A percentile compares a stretch with the other conserved stretches of the same genome.
Conservation (phyloP, 108 stramenopile species). For the Pseudonitzschia multiseries region DNA sequence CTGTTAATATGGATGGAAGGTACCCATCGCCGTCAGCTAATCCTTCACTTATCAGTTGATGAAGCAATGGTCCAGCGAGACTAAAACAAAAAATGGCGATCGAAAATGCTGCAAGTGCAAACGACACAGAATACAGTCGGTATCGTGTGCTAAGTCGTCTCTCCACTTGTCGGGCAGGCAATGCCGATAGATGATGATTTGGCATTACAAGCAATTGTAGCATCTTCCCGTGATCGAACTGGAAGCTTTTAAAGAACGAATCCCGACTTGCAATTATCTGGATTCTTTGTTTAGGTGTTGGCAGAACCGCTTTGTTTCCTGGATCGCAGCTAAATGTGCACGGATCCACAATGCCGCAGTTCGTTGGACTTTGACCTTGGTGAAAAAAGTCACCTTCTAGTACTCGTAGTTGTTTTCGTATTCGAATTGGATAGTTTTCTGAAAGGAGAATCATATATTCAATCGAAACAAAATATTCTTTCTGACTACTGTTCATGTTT, state of each 20-base stretch:
- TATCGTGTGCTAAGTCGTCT: constrained; percentile 12
- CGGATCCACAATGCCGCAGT: background rate
- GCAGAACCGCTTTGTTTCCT: background rate
- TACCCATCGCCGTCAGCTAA: background rate
- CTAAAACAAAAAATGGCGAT: constrained; percentile 17
- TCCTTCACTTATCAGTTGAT: background rate
- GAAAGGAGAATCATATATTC: constrained; percentile 24
- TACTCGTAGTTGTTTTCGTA: constrained; percentile 29
- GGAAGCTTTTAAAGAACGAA: constrained; percentile 25
- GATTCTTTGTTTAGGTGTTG: background rate
- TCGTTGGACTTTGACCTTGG: background rate
- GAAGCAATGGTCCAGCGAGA: constrained; percentile 6
- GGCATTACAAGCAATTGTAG: constrained; percentile 22
- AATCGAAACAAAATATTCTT: constrained; percentile 24
- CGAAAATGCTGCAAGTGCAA: constrained; percentile 12
- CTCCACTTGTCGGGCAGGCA: constrained; percentile 20
- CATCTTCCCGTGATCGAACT: constrained; percentile 15
- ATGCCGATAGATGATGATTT: constrained; percentile 14
- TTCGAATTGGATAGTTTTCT: constrained; percentile 16
- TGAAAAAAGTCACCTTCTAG: constrained; percentile 25
- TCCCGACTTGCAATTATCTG: constrained; percentile 18
- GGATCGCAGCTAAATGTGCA: background rate
- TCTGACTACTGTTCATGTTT: background rate
- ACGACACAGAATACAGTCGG: constrained; percentile 2
- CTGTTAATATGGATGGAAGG: background rate